These are phyloP conservation scores for Pichia occidentalis DNA, from an alignment of 805 yeast genomes.

Conservation along the genomic window DNA sequence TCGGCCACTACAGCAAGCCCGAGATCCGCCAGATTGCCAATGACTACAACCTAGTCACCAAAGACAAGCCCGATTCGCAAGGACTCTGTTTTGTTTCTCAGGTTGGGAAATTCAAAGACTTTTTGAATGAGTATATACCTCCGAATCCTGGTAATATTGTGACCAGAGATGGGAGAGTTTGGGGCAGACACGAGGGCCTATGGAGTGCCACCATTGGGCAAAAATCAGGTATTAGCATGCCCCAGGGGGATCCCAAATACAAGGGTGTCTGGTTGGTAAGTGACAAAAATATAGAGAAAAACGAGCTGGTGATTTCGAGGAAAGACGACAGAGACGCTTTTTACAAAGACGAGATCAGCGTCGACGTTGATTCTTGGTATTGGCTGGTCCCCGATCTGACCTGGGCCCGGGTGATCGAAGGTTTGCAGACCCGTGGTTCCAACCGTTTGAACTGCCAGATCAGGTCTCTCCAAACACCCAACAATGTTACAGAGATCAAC, in stretches of 20 bases:
- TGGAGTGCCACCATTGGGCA: conserved; percentile 98
- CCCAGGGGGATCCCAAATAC: conserved; percentile 74
- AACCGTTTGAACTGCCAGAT: conserved; percentile 48
- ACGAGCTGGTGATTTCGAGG: conserved; percentile 72
- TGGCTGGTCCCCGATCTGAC: conserved; percentile 36
- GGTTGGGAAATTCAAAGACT: conserved; percentile 56
- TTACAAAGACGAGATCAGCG: conserved; percentile 37
- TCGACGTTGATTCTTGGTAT: conserved; percentile 34
- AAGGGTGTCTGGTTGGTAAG: conserved; percentile 84
- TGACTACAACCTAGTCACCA: conserved; percentile 47
- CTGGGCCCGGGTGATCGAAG: conserved; percentile 10
- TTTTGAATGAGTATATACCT: conserved; percentile 65
- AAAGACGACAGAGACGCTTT: conserved; percentile 58
- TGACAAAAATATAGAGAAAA: conserved; percentile 55
- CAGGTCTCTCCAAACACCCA: conserved; percentile 66
- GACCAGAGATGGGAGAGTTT: conserved; percentile 64
- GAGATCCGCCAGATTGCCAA: conserved; percentile 64
- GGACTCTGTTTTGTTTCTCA: conserved; percentile 88
- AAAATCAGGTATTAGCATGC: conserved; percentile 70
- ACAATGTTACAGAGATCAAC: conserved; percentile 20
- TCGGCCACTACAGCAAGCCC: conserved; percentile 73
- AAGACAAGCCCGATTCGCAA: conserved; percentile 85
- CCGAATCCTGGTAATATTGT: conserved; percentile 74
- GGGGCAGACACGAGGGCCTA: conserved; percentile 80
- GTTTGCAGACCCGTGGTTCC: conserved; percentile 6